Conservation (phyloP, 345 rosid genomes). For the Sapria himalayana region DNA sequence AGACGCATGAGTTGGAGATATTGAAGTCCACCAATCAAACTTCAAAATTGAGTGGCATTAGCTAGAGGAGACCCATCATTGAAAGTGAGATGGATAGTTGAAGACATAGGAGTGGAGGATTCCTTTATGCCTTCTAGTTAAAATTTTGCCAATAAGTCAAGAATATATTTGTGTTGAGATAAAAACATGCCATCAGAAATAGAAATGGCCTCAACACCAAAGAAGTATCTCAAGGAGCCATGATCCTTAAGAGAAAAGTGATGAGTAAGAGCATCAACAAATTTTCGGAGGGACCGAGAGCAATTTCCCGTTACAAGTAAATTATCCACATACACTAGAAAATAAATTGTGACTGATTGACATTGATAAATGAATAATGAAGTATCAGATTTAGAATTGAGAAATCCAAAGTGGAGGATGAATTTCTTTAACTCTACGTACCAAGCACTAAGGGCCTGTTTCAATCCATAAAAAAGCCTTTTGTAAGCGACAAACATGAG, state of each 20-base stretch:
- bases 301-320: background rate
- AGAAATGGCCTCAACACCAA: too few species aligned
- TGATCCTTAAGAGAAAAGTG: background rate
- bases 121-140: too few species aligned
- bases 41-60: too few species aligned
- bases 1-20: too few species aligned
- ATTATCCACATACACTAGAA: constrained; percentile 4
- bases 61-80: too few species aligned
- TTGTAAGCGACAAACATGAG: background rate
- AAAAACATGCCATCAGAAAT: too few species aligned
- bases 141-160: too few species aligned
- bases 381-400: background rate
- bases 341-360: background rate
- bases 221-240: too few species aligned
- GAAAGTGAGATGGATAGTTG: too few species aligned
- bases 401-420: background rate
- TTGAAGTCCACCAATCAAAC: too few species aligned
- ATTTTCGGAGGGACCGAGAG: rapidly evolving
- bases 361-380: background rate
- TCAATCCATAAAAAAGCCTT: background rate
- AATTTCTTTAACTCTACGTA: background rate
- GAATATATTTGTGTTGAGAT: too few species aligned
- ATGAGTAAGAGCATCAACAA: background rate
- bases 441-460: constrained; percentile 5
- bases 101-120: too few species aligned